A percentile compares a stretch with the other conserved stretches of the same genome.
Evolutionary conservation across 2,329 filamentous ascomycete genomes (phyloP).

Genomic region (Epichloe festucae): DNA sequence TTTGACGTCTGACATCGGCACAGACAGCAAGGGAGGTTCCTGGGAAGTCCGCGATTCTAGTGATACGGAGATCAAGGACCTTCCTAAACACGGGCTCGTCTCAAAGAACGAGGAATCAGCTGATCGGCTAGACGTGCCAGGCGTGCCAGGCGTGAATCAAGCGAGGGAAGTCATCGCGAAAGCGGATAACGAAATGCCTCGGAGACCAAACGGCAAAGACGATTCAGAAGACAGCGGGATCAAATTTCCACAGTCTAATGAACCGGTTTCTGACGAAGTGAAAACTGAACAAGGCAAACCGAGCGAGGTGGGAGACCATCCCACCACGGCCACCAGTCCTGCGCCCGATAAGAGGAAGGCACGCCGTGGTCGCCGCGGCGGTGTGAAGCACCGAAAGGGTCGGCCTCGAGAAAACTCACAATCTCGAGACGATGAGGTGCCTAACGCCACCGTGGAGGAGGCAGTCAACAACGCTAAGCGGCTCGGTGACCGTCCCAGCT

Average conservation of each 20-base stretch:
- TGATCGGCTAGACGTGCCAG: neutral
- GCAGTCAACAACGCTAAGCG: conserved; percentile 46
- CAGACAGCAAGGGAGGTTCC: neutral
- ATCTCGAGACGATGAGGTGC: conserved; percentile 33
- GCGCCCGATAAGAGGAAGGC: conserved; percentile 47
- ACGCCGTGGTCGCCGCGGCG: conserved; percentile 59
- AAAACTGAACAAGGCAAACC: neutral
- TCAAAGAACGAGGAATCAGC: neutral
- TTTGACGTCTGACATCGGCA: conserved; percentile 2
- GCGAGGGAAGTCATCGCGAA: neutral
- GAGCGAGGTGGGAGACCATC: neutral
- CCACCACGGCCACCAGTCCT: neutral
- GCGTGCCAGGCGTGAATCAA: neutral
- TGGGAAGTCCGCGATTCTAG: neutral
- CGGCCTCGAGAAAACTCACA: conserved; percentile 39
- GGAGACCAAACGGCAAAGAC: neutral
- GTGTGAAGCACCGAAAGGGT: conserved; percentile 51
- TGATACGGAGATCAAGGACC: neutral
- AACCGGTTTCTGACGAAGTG: neutral
- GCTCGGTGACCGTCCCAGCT: conserved; percentile 36
- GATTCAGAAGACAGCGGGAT: neutral
- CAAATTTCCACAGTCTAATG: neutral
- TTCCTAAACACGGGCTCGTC: neutral
- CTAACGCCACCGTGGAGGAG: conserved; percentile 43
- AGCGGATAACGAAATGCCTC: neutral